phyloP scores from a whole-genome alignment of 208 protist species.

The Porcisia hertigi region DNA sequence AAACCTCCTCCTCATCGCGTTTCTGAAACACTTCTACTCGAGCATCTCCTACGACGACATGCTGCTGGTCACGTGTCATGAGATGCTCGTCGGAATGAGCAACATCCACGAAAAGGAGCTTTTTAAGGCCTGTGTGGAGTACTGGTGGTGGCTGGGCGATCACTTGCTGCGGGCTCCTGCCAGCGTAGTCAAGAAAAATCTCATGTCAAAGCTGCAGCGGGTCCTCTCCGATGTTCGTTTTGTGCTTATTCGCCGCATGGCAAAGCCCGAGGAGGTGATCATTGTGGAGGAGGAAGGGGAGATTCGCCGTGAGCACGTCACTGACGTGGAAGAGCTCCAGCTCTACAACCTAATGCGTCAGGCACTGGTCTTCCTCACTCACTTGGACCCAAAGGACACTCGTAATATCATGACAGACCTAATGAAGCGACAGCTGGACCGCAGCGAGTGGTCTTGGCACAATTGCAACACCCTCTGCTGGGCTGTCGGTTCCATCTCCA shows the following conservation, averaged over 20 bases:
- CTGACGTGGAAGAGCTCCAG: conserved; percentile 97
- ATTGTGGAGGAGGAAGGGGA: conserved; percentile 99
- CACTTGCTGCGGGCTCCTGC: conserved; percentile 45
- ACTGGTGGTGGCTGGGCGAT: conserved; percentile 95
- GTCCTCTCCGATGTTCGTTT: conserved; percentile 92
- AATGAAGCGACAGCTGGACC: conserved; percentile 82
- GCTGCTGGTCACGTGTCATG: conserved; percentile 78
- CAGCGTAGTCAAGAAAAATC: conserved; percentile 52
- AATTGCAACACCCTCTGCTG: conserved; percentile 99
- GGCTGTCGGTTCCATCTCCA: conserved; percentile 98
- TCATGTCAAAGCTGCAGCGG: conserved; percentile 58
- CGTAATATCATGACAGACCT: conserved; percentile 95
- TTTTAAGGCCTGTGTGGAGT: conserved; percentile 99
- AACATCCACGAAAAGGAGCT: conserved; percentile 97
- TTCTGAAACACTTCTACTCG: conserved; percentile 91
- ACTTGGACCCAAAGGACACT: conserved; percentile 95
- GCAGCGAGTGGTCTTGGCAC: conserved; percentile 94
- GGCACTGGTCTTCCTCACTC: conserved; percentile 97
- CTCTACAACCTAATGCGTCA: conserved; percentile 98
- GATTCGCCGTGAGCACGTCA: conserved; percentile 95
- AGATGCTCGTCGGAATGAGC: conserved; percentile 95
- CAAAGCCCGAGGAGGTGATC: conserved; percentile 99
- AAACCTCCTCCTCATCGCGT: conserved; percentile 92
- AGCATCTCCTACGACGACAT: conserved; percentile 90
- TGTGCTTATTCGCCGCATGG: conserved; percentile 97